Conservation (phyloP, 768 basidiomycete species). For the Termitomyces sp. region DNA sequence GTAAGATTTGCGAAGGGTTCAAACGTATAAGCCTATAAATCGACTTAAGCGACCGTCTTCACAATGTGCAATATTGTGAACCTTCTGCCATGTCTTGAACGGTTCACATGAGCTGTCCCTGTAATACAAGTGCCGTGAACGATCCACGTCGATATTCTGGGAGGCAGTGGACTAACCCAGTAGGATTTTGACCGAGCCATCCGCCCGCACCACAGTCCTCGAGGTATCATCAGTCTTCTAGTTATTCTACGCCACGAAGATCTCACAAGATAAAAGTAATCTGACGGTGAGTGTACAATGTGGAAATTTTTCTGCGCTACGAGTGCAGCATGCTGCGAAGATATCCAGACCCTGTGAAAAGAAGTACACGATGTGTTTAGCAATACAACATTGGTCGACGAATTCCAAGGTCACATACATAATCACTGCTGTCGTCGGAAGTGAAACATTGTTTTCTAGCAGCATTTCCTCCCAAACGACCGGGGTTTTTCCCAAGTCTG, state of each 20-base stretch:
- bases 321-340: conserved; percentile 48
- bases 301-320: conserved; percentile 56
- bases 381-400: background rate
- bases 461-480: conserved; percentile 86
- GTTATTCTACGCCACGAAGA: background rate
- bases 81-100: conserved; percentile 78
- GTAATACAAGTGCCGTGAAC: background rate
- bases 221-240: background rate
- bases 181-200: conserved; percentile 52
- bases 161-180: conserved; percentile 24
- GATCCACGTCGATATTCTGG: background rate
- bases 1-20: conserved; percentile 60
- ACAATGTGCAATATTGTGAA: conserved; percentile 17
- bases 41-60: background rate
- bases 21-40: conserved; percentile 55
- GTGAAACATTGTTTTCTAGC: conserved; percentile 40
- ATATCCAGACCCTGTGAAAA: conserved; percentile 60
- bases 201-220: conserved; percentile 70
- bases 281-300: conserved; percentile 63
- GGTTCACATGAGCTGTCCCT: conserved; percentile 72
- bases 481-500: conserved; percentile 56
- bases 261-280: conserved; percentile 72
- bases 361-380: background rate
- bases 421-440: conserved; percentile 45
- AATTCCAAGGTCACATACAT: conserved; percentile 35